Evolutionary conservation across 139 green algal genomes (phyloP).

Genomic region (Desmodesmus armatus): DNA sequence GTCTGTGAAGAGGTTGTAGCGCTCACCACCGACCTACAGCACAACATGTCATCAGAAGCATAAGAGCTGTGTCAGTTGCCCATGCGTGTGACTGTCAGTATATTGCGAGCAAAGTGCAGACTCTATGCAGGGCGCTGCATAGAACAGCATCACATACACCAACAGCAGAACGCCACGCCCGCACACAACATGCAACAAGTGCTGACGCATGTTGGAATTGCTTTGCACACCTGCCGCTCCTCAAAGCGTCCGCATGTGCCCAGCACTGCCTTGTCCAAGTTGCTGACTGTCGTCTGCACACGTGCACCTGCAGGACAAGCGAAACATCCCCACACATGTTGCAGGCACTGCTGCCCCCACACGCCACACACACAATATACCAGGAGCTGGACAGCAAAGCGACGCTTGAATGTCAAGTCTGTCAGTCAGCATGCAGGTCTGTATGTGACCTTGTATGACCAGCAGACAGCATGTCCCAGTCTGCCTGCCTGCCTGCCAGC

Average conservation of each 20-base stretch:
- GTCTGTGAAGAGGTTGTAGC: conserved; percentile 99
- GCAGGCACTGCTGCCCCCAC: neutral
- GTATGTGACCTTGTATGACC: neutral
- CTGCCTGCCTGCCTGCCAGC: neutral
- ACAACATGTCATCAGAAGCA: no score
- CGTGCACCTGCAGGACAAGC: conserved; percentile 75
- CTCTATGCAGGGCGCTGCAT: neutral
- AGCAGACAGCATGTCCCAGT: neutral
- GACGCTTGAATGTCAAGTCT: neutral
- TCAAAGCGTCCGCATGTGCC: conserved; percentile 93
- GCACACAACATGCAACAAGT: neutral
- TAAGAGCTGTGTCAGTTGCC: no score
- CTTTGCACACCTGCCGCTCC: conserved; percentile 90
- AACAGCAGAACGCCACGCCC: no score
- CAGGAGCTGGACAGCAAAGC: neutral
- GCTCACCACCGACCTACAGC: conserved; percentile 91
- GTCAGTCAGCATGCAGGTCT: neutral
- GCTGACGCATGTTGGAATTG: neutral
- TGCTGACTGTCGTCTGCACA: conserved; percentile 96
- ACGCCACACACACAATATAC: neutral
- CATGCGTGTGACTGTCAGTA: no score
- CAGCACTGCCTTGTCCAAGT: conserved; percentile 83
- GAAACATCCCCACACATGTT: no score
- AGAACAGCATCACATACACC: no score
- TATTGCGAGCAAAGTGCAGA: no score